Percentiles rank a stretch among this genome's conserved stretches.
Evolutionary conservation across 192 early-diverging fungal genomes (phyloP).

Genomic region (Podila epicladia): DNA sequence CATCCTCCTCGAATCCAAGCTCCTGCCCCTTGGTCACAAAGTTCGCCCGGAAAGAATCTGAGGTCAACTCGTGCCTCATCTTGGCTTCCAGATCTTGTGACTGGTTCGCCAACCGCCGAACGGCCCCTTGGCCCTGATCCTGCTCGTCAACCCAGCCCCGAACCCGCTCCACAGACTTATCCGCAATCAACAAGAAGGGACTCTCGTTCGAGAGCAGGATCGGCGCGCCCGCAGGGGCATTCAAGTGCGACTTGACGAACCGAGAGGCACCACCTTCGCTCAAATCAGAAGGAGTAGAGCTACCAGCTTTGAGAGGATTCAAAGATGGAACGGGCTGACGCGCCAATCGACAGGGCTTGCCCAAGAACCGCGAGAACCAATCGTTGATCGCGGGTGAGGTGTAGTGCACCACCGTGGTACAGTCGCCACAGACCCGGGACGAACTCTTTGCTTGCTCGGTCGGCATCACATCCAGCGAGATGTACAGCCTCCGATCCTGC

Average conservation of each 20-base stretch:
- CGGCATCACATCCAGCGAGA: constrained; percentile 38
- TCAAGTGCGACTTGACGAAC: constrained; percentile 52
- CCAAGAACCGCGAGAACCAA: constrained; percentile 58
- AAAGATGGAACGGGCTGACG: constrained; percentile 37
- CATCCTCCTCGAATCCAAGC: constrained; percentile 73
- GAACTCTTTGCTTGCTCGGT: constrained; percentile 22
- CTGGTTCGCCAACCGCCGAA: constrained; percentile 30
- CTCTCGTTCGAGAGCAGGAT: constrained; percentile 78
- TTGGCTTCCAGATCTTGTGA: constrained; percentile 13
- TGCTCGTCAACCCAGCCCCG: constrained; percentile 60
- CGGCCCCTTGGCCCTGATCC: constrained; percentile 27
- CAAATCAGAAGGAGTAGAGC: neutral
- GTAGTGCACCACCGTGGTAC: constrained; percentile 39
- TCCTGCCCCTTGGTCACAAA: constrained; percentile 63
- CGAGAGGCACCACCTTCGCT: constrained; percentile 4
- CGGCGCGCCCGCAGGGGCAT: constrained; percentile 32
- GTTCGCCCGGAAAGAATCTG: constrained; percentile 75
- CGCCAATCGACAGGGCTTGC: constrained; percentile 52
- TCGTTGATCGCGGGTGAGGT: constrained; percentile 47
- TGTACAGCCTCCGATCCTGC: constrained; percentile 7
- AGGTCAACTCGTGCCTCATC: constrained; percentile 35
- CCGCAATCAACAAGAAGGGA: constrained; percentile 74
- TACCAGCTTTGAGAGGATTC: neutral
- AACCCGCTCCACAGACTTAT: constrained; percentile 64
- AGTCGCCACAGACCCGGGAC: constrained; percentile 56